Evolutionary conservation across 2,329 filamentous ascomycete species (phyloP).

Genomic region (Fusarium oxysporum): DNA sequence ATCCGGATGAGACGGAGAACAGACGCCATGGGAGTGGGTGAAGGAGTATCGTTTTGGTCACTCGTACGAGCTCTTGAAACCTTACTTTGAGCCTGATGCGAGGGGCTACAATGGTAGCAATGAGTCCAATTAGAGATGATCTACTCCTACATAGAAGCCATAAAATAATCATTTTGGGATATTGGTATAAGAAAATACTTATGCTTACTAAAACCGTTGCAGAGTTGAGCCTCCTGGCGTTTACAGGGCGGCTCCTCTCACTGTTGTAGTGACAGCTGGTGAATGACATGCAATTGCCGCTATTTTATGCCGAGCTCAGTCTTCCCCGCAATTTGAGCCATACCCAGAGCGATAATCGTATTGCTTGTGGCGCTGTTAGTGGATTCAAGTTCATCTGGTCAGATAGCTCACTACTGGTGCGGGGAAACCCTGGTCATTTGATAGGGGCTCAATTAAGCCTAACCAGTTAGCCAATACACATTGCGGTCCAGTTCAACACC

Average conservation of each 20-base stretch:
- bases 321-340: neutral
- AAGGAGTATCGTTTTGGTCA: fast-evolving
- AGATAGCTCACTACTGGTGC: no score
- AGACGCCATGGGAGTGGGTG: fast-evolving
- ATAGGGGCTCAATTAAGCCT: neutral
- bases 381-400: no score
- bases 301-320: neutral
- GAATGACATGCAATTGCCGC: neutral
- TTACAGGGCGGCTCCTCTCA: fast-evolving
- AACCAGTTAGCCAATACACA: neutral
- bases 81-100: neutral
- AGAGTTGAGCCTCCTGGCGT: no score
- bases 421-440: neutral
- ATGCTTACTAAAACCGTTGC: no score
- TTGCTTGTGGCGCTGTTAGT: neutral
- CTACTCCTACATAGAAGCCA: neutral
- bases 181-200: no score
- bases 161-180: no score
- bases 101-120: fast-evolving
- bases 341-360: neutral
- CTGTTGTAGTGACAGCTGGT: fast-evolving
- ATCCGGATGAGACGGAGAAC: fast-evolving
- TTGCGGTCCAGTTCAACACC: neutral
- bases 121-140: no score
- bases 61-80: neutral